These are phyloP conservation scores for Uncinocarpus reesii DNA, from an alignment of 2,329 filamentous ascomycete species.

Conservation along the genomic window DNA sequence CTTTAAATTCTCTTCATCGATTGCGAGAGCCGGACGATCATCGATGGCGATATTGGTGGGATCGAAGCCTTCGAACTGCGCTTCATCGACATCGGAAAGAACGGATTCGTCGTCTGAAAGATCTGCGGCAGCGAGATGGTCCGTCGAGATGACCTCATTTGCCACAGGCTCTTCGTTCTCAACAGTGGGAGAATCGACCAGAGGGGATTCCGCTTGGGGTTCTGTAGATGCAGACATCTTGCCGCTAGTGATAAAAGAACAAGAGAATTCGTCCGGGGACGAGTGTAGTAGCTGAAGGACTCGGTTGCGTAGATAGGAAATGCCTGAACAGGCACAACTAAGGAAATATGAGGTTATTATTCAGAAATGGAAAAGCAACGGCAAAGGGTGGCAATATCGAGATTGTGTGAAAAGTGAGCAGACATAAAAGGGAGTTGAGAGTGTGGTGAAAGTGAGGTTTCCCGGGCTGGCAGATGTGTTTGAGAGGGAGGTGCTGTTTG, in stretches of 20 bases:
- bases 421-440: neutral
- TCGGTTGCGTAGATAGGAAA: neutral
- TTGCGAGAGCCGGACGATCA: constrained; percentile 47
- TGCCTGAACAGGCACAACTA: no score
- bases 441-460: neutral
- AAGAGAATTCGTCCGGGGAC: neutral
- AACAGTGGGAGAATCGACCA: constrained; percentile 6
- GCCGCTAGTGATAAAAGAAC: neutral
- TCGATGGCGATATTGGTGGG: constrained; percentile 51
- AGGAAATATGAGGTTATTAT: no score
- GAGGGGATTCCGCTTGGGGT: constrained; percentile 13
- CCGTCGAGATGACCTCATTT: constrained; percentile 15
- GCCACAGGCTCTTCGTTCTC: constrained; percentile 16
- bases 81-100: constrained; percentile 55
- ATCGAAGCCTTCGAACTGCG: constrained; percentile 56
- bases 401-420: neutral
- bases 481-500: constrained; percentile 1
- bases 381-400: no score
- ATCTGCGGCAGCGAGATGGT: constrained; percentile 30
- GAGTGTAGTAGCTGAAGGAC: neutral
- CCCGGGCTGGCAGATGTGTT: neutral
- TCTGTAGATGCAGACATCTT: constrained; percentile 35
- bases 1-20: constrained; percentile 53
- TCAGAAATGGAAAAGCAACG: neutral
- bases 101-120: constrained; percentile 52